Evolutionary conservation across 768 basidiomycete species (phyloP).

Genomic region (Tylopilus subfusipes): DNA sequence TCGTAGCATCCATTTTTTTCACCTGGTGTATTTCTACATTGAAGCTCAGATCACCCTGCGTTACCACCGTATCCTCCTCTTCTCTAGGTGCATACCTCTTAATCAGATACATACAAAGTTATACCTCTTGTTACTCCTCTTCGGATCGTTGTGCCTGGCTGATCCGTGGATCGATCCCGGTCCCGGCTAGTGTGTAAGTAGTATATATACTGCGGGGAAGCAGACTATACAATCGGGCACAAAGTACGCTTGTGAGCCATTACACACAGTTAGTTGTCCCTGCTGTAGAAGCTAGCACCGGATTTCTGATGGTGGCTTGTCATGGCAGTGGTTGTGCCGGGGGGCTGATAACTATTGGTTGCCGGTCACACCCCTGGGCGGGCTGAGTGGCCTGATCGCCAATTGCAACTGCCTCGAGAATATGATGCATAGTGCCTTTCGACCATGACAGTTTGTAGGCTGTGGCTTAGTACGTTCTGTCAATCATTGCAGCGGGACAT

Average conservation of each 20-base stretch:
- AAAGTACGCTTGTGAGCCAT: neutral
- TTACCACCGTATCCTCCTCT: slow-evolving; percentile 10
- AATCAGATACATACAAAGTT: slow-evolving; percentile 14
- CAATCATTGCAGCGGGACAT: neutral
- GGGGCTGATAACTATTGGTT: neutral
- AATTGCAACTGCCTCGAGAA: neutral
- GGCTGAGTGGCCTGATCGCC: too few relatives aligned
- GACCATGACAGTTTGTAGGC: neutral
- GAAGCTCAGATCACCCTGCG: slow-evolving; percentile 10
- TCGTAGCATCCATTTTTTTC: slow-evolving; percentile 5
- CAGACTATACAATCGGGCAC: too few relatives aligned
- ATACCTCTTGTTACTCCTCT: neutral
- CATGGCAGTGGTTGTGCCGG: neutral
- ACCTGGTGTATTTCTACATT: slow-evolving; percentile 23
- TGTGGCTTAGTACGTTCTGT: neutral
- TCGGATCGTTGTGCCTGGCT: neutral
- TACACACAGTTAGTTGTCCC: neutral
- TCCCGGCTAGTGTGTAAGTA: neutral
- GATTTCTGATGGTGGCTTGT: slow-evolving; percentile 5
- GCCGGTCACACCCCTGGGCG: too few relatives aligned
- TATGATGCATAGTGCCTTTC: neutral
- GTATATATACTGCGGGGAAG: neutral
- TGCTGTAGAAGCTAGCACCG: neutral
- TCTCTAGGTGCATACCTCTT: slow-evolving; percentile 16
- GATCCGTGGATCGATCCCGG: neutral